Conservation (phyloP, 257 asterid species). For the Capsicum chinense region DNA sequence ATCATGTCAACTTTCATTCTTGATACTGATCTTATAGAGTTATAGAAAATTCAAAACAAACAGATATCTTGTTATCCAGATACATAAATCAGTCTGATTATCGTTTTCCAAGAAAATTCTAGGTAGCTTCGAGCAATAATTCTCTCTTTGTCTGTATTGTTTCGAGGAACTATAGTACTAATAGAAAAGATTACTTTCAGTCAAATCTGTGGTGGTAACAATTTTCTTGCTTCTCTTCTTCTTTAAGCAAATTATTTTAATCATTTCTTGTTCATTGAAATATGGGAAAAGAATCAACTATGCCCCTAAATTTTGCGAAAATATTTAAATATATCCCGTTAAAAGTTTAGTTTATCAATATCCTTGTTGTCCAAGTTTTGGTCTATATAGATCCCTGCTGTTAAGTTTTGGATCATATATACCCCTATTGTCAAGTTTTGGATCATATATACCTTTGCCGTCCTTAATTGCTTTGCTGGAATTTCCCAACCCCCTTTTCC, state of each 20-base stretch:
- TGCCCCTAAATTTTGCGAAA: too few relatives aligned
- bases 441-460: too few relatives aligned
- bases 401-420: too few relatives aligned
- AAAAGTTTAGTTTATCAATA: too few relatives aligned
- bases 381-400: too few relatives aligned
- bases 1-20: not conserved
- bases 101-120: not conserved
- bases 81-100: not conserved
- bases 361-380: too few relatives aligned
- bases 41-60: not conserved
- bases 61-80: not conserved
- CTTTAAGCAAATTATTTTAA: not conserved
- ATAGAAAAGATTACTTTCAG: not conserved
- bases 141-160: not conserved
- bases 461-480: too few relatives aligned
- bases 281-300: not conserved
- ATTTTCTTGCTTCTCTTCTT: not conserved
- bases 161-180: not conserved
- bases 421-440: too few relatives aligned
- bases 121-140: not conserved
- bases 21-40: not conserved
- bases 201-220: not conserved
- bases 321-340: too few relatives aligned
- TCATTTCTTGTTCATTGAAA: not conserved
- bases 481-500: too few relatives aligned